phyloP scores from a whole-genome alignment of 306 rosid genomes.

The Pyrus bretschneideri region DNA sequence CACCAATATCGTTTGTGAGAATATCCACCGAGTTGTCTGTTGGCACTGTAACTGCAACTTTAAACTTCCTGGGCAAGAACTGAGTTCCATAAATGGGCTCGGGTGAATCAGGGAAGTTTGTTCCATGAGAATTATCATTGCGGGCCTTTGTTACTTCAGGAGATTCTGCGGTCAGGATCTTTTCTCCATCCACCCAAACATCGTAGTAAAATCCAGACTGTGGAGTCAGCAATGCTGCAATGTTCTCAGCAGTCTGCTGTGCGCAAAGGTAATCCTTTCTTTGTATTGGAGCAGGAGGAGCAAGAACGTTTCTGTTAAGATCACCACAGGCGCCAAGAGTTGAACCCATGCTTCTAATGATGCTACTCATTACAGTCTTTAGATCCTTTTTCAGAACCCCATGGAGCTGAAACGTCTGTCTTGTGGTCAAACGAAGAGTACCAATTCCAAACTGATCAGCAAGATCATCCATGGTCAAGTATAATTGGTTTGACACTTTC shows the following conservation, averaged over 20 bases:
- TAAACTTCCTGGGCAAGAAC: slow-evolving; percentile 94
- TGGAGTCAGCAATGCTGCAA: slow-evolving; percentile 83
- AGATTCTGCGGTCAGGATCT: slow-evolving; percentile 67
- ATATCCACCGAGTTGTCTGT: slow-evolving; percentile 92
- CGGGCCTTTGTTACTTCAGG: slow-evolving; percentile 80
- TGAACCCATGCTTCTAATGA: slow-evolving; percentile 81
- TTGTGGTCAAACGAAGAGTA: slow-evolving; percentile 89
- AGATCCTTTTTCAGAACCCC: slow-evolving; percentile 91
- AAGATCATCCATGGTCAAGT: slow-evolving; percentile 98
- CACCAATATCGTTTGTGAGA: slow-evolving; percentile 88
- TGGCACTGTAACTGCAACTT: slow-evolving; percentile 95
- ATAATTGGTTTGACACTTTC: slow-evolving; percentile 75
- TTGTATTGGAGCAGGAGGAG: slow-evolving; percentile 84
- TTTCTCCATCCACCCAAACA: slow-evolving; percentile 96
- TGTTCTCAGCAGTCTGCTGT: slow-evolving; percentile 87
- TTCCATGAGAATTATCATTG: slow-evolving; percentile 86
- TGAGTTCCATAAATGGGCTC: slow-evolving; percentile 98
- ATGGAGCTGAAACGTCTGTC: slow-evolving; percentile 97
- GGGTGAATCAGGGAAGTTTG: slow-evolving; percentile 80
- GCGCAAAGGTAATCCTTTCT: slow-evolving; percentile 94
- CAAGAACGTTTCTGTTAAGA: slow-evolving; percentile 92
- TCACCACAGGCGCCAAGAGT: slow-evolving; percentile 99
- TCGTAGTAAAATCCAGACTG: slow-evolving; percentile 98
- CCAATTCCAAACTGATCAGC: slow-evolving; percentile 98
- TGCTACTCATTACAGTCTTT: slow-evolving; percentile 75